Conservation (phyloP, 2,329 filamentous ascomycete species). For the Bipolaris sorokiniana region DNA sequence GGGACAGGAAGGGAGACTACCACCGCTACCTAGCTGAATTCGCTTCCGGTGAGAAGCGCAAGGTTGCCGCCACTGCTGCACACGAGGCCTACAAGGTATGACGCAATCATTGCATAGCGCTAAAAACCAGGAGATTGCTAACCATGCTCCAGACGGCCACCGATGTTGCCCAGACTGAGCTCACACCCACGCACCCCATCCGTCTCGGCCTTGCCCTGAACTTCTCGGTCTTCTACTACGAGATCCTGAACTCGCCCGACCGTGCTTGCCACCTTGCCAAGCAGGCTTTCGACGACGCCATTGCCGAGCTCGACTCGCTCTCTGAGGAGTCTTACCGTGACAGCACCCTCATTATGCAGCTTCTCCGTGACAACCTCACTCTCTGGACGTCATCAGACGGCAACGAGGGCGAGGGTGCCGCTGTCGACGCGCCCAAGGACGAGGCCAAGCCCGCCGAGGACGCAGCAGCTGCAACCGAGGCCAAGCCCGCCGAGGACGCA, state of each 20-base stretch:
- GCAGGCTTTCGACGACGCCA: conserved; percentile 98
- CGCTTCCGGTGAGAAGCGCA: conserved; percentile 89
- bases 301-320: conserved; percentile 96
- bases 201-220: conserved; percentile 96
- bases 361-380: conserved; percentile 96
- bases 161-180: conserved; percentile 96
- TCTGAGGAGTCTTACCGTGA: conserved; percentile 99
- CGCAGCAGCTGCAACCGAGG: conserved; percentile 52
- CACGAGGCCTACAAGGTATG: conserved; percentile 97
- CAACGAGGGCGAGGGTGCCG: conserved; percentile 74
- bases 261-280: conserved; percentile 98
- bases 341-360: conserved; percentile 99
- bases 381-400: conserved; percentile 96
- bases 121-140: conserved; percentile 23
- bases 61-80: conserved; percentile 82
- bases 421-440: conserved; percentile 67
- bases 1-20: conserved; percentile 89
- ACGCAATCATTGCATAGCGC: conserved; percentile 32
- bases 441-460: conserved; percentile 60
- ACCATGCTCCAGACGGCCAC: conserved; percentile 75
- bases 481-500: conserved; percentile 57
- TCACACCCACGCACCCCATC: conserved; percentile 97
- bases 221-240: conserved; percentile 99
- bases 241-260: conserved; percentile 98
- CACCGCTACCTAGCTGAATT: conserved; percentile 96